Evolutionary conservation across 2,329 filamentous ascomycete species (phyloP).

Genomic region (Cordyceps farinosa): DNA sequence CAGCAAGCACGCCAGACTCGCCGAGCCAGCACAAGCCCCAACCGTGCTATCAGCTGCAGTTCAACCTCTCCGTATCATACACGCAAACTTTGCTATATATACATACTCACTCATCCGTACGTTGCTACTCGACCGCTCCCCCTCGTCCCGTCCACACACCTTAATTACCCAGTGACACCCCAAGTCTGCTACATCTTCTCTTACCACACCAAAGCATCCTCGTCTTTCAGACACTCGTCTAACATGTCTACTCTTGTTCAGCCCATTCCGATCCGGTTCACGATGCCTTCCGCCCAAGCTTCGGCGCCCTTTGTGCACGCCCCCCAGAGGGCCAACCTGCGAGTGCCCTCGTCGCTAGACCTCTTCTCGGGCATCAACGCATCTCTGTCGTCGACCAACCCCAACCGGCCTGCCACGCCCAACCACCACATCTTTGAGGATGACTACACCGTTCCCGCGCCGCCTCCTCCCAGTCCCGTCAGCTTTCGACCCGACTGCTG

Average conservation of each 20-base stretch:
- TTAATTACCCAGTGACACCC: too few species aligned
- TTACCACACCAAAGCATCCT: neutral
- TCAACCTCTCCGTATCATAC: neutral
- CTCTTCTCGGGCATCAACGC: slow-evolving; percentile 52
- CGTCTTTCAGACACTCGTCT: neutral
- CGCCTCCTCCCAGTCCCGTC: slow-evolving; percentile 61
- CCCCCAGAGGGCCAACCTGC: slow-evolving; percentile 42
- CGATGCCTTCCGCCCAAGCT: slow-evolving; percentile 32
- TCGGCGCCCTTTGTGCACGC: slow-evolving; percentile 44
- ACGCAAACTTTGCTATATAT: slow-evolving; percentile 6
- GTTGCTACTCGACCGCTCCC: neutral
- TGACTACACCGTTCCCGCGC: slow-evolving; percentile 62
- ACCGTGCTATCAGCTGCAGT: neutral
- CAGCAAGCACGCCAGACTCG: neutral
- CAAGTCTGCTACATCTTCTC: neutral
- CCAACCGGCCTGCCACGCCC: slow-evolving; percentile 42
- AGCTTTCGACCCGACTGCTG: slow-evolving; percentile 57
- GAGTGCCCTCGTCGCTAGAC: slow-evolving; percentile 46
- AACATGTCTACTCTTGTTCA: slow-evolving; percentile 15
- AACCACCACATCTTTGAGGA: slow-evolving; percentile 51
- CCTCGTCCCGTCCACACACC: neutral
- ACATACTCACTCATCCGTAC: slow-evolving; percentile 1
- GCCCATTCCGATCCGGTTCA: slow-evolving; percentile 19
- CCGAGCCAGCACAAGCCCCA: neutral
- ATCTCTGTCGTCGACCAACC: slow-evolving; percentile 43